Conservation (phyloP, 2,329 filamentous ascomycete species). For the Beauveria brongniartii region DNA sequence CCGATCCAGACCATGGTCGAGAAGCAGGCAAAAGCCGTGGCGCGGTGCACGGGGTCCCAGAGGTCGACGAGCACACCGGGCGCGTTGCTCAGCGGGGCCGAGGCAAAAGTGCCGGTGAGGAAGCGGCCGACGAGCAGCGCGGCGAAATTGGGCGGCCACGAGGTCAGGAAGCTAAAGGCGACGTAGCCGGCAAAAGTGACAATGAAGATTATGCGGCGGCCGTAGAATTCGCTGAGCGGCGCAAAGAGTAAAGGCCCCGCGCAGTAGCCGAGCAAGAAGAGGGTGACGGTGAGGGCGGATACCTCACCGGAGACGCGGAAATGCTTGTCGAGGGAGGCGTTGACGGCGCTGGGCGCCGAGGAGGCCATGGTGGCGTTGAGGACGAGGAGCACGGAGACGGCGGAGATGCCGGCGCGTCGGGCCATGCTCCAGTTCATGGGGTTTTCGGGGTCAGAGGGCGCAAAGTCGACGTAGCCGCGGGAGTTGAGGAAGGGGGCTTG, state of each 20-base stretch:
- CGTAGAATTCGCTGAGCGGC: slow-evolving; percentile 49
- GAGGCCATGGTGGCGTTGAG: slow-evolving; percentile 47
- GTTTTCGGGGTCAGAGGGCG: slow-evolving; percentile 41
- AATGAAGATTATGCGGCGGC: slow-evolving; percentile 45
- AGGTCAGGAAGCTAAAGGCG: slow-evolving; percentile 44
- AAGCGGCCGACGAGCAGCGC: slow-evolving; percentile 46
- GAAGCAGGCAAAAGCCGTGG: slow-evolving; percentile 47
- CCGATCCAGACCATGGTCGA: slow-evolving; percentile 45
- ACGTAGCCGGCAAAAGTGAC: slow-evolving; percentile 40
- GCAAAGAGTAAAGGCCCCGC: slow-evolving; percentile 51
- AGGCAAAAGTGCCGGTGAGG: slow-evolving; percentile 46
- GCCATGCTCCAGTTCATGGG: slow-evolving; percentile 37
- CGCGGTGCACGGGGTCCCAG: slow-evolving; percentile 43
- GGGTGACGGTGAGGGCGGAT: slow-evolving; percentile 41
- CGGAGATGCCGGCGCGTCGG: slow-evolving; percentile 34
- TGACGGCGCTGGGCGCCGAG: slow-evolving; percentile 17
- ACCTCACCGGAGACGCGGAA: slow-evolving; percentile 40
- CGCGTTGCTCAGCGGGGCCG: slow-evolving; percentile 39
- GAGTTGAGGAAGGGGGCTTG: slow-evolving; percentile 36
- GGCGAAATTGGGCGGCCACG: slow-evolving; percentile 46
- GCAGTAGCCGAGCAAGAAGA: slow-evolving; percentile 50
- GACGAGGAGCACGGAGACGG: slow-evolving; percentile 36
- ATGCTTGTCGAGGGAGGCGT: slow-evolving; percentile 28
- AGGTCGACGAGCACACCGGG: slow-evolving; percentile 47
- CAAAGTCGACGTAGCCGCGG: slow-evolving; percentile 43